Conservation (phyloP, 179 eudicot species). For the Patellifolia procumbens region DNA sequence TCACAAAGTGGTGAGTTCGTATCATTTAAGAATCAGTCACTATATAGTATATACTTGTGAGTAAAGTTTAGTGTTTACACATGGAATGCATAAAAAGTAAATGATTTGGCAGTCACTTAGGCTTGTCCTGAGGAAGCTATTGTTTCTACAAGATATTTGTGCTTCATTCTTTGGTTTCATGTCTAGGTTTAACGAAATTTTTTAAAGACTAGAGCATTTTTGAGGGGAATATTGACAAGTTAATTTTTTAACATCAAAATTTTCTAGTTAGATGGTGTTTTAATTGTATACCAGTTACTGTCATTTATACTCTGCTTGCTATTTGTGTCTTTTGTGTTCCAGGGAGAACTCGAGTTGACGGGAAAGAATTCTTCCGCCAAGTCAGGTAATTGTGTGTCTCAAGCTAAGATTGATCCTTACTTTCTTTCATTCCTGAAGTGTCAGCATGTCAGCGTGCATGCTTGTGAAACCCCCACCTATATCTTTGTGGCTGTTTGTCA, state of each 20-base stretch:
- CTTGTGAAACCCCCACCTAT: neutral
- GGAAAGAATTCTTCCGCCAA: slow-evolving; percentile 98
- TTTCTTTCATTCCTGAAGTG: neutral
- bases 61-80: neutral
- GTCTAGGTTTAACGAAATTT: too few relatives aligned
- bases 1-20: slow-evolving; percentile 55
- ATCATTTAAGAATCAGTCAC: neutral
- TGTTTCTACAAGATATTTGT: neutral
- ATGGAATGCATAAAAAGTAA: neutral
- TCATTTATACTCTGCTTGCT: neutral
- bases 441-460: neutral
- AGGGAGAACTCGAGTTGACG: slow-evolving; percentile 94
- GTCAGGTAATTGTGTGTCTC: slow-evolving; percentile 65
- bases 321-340: slow-evolving; percentile 19
- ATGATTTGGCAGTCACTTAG: neutral
- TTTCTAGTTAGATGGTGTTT: neutral
- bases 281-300: too few relatives aligned
- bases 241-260: neutral
- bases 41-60: neutral
- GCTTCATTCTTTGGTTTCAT: too few relatives aligned
- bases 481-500: neutral
- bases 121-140: neutral
- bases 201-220: neutral
- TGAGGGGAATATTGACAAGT: neutral
- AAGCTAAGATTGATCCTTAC: neutral